These are phyloP conservation scores for Aspergillus olivimuriae DNA, from an alignment of 495 filamentous ascomycete species.

Conservation along the genomic window DNA sequence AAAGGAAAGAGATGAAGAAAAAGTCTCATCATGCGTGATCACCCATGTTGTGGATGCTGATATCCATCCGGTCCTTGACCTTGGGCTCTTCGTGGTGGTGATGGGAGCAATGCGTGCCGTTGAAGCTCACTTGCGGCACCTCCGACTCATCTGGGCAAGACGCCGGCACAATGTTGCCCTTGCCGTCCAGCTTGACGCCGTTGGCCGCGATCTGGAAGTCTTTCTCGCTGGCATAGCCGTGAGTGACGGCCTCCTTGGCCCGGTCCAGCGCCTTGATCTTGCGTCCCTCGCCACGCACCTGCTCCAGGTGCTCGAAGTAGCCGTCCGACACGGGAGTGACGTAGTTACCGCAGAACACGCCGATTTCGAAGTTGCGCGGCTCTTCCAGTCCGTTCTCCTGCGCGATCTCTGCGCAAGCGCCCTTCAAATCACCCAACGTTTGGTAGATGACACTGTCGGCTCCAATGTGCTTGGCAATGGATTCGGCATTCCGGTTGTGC, in stretches of 20 bases:
- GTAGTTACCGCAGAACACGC: conserved; percentile 92
- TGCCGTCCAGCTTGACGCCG: conserved; percentile 50
- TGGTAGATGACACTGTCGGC: conserved; percentile 94
- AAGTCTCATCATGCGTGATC: conserved; percentile 35
- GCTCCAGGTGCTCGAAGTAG: conserved; percentile 84
- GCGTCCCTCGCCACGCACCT: conserved; percentile 63
- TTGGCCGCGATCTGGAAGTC: conserved; percentile 59
- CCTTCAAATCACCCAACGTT: conserved; percentile 74
- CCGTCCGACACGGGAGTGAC: conserved; percentile 73
- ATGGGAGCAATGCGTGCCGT: conserved; percentile 11
- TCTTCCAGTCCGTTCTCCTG: conserved; percentile 46
- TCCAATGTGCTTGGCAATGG: conserved; percentile 74
- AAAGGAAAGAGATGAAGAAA: conserved; percentile 4
- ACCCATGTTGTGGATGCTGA: conserved; percentile 53
- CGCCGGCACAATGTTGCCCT: conserved; percentile 53
- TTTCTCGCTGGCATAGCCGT: conserved; percentile 55
- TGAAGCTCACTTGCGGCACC: conserved; percentile 32
- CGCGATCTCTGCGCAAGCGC: conserved; percentile 65
- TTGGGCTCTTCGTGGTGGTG: conserved; percentile 28
- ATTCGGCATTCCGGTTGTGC: conserved; percentile 59
- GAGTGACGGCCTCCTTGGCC: conserved; percentile 61
- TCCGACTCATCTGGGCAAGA: conserved; percentile 25
- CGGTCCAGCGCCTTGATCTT: conserved; percentile 66
- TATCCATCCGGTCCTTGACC: conserved; percentile 51
- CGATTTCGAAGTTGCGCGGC: conserved; percentile 76